Base-by-base conservation (phyloP, 345 rosid genomes). In the Turritis glabra region DNA sequence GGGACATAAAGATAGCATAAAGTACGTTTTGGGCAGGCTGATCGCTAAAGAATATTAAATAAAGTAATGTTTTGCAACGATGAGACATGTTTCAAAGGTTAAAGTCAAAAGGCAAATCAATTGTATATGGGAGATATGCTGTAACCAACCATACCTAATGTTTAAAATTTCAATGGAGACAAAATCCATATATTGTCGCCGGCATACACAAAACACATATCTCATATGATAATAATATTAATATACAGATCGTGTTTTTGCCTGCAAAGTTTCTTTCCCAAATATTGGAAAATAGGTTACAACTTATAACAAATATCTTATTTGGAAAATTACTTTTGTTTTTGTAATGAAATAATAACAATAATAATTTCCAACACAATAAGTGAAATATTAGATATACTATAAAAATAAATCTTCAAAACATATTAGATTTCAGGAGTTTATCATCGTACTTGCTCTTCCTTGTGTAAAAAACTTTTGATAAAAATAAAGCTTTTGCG, bases 21-120 rank as follows among this genome's bases (percentile, higher is more conserved):
- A 69, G 79, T 67, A 59, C 74, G 47, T 68, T 75, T 60, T 41
- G 56, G 64, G 79, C 74, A 75, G 79, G 74, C 79, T 51, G 79
- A 75, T 68, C 56, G 30, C 19, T 58, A 67, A 71, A 64, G 30
- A 48, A 35, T 55, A 22, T 67, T 29, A 15, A 10, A 68, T 68
- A 60, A 75, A 75, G 56, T 52, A 75, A 68, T 68, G 79, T 75
- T 75, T 68, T 68, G 69, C 33, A 60, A 75, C 79, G 79, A 75
- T 68, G 74, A 75, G 79, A 69, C 79, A 76, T 69, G 75, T 76
- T 61, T 52, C 14, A 61, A 61, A 61, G 40, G 17, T 43, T 30
- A 68, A 69, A 76, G 79, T 76, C 79, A 76, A 76, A 76, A 76
- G 64, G 57, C 30, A 69, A 61, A 76, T 69, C 75, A 69, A 69